Percentiles rank a stretch among this genome's conserved stretches.
These are phyloP conservation scores for Trichoderma asperelloides DNA, from an alignment of 495 filamentous ascomycete genomes.

Conservation along the genomic window DNA sequence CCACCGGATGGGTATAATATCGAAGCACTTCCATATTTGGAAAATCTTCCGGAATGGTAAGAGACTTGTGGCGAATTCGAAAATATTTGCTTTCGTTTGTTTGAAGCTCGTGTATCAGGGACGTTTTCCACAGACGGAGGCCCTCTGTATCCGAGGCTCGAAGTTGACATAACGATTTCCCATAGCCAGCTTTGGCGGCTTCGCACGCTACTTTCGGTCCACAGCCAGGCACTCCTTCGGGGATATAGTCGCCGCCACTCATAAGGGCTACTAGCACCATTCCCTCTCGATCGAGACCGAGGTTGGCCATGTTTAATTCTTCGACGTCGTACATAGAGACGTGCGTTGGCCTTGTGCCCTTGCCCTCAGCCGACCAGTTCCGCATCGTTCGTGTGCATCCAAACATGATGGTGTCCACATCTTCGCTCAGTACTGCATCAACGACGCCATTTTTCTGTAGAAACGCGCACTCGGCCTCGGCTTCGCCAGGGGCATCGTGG, in stretches of 20 bases:
- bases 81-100: conserved; percentile 85
- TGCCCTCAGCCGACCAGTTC: conserved; percentile 74
- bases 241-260: conserved; percentile 91
- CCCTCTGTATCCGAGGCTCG: conserved; percentile 41
- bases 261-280: conserved; percentile 95
- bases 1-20: conserved; percentile 77
- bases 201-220: conserved; percentile 82
- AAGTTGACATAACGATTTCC: conserved; percentile 59
- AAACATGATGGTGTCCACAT: conserved; percentile 98
- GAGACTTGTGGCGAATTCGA: conserved; percentile 57
- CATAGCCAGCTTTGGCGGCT: conserved; percentile 84
- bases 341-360: conserved; percentile 65
- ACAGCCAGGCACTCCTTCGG: conserved; percentile 79
- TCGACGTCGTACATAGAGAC: conserved; percentile 64
- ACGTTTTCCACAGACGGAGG: conserved; percentile 63
- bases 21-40: conserved; percentile 69
- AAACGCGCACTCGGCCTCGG: conserved; percentile 90
- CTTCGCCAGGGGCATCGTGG: conserved; percentile 88
- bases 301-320: conserved; percentile 40
- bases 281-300: conserved; percentile 65
- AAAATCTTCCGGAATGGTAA: conserved; percentile 73
- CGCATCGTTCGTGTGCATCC: conserved; percentile 69
- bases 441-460: conserved; percentile 78
- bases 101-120: conserved; percentile 63
- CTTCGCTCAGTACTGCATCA: conserved; percentile 92